Base-by-base conservation (phyloP, 495 filamentous ascomycete species). In the Rhypophila decipiens region DNA sequence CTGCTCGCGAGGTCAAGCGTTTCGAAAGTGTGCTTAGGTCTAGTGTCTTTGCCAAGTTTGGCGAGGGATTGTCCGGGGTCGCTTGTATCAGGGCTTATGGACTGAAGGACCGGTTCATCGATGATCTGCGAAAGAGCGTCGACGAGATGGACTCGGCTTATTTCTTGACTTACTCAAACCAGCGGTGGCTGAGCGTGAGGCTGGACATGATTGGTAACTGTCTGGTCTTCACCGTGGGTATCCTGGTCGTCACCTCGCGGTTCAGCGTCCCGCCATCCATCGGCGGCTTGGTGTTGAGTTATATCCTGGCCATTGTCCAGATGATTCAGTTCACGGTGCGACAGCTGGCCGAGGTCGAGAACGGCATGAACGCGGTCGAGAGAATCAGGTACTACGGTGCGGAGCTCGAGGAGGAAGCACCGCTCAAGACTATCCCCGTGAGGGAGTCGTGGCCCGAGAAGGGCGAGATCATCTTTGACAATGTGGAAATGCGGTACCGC, bases 301-400 rank as follows among this genome's bases (percentile, higher is more conserved):
- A 96, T 60, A 95, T 97, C 53, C 75, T 97, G 2, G 78, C 84
- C 24, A 94, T 96, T 51, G 89, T 94, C n/a, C 87, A 93, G 67
- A 89, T 95, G 86, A 80, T 96, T 39, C 90, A 96, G 60, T 96
- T 95, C 67, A 90, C 89, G 2, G 87, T 97, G 17, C 80, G 91
- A 31, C 93, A 97, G 67, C 77, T 96, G 29, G 90, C 93, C 27
- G 93, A 97, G 62, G 87, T 96, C 18, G 93, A 98, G 64, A 96
- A 96, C 71, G 85, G 87, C 60, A 96, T 98, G 90, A 96, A 95
- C 56, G 81, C 93, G 1, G 91, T 91, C 3, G 91, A 98, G 61
- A 86, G 93, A 23, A 74, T 98, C n/a, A 77, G 88, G 64, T 87
- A 93, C 69, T 98, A 98, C 59, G 90, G 88, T 34, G 89, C 79